A percentile compares a stretch with the other conserved stretches of the same genome.
phyloP scores from a whole-genome alignment of 2,329 filamentous ascomycete genomes.

The Xylaria sp. region DNA sequence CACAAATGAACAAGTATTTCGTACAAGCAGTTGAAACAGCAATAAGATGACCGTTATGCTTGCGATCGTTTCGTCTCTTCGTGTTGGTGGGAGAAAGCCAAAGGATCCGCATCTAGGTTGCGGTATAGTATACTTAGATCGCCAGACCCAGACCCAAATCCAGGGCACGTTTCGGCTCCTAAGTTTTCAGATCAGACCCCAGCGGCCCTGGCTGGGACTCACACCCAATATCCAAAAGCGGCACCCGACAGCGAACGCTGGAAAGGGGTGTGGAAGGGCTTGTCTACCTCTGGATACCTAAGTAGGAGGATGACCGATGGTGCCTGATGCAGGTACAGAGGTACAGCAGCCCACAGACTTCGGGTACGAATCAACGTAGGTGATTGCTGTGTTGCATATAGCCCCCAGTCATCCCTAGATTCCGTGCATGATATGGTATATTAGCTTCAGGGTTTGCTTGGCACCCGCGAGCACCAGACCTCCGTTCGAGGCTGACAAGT shows the following conservation, averaged over 20 bases:
- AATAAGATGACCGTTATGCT: slow-evolving; percentile 30
- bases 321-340: slow-evolving; percentile 37
- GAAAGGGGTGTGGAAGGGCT: slow-evolving; percentile 3
- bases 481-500: neutral
- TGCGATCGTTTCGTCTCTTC: slow-evolving; percentile 33
- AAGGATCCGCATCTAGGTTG: slow-evolving; percentile 31
- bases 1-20: neutral
- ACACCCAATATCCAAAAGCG: neutral
- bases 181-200: slow-evolving; percentile 1
- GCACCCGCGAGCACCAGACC: neutral
- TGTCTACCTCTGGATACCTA: neutral
- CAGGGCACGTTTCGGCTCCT: slow-evolving; percentile 8
- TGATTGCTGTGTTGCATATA: slow-evolving; percentile 18
- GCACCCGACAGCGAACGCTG: neutral
- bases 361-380: slow-evolving; percentile 2
- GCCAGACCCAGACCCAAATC: slow-evolving; percentile 2
- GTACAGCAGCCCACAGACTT: slow-evolving; percentile 30
- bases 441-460: slow-evolving; percentile 14
- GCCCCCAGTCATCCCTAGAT: slow-evolving; percentile 11
- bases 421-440: slow-evolving; percentile 11
- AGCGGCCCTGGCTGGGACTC: neutral
- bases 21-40: slow-evolving; percentile 24
- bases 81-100: slow-evolving; percentile 25
- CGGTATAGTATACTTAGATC: slow-evolving; percentile 35
- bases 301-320: slow-evolving; percentile 19